Evolutionary conservation across 2,329 filamentous ascomycete genomes (phyloP).

Genomic region (Trichoderma sp.): DNA sequence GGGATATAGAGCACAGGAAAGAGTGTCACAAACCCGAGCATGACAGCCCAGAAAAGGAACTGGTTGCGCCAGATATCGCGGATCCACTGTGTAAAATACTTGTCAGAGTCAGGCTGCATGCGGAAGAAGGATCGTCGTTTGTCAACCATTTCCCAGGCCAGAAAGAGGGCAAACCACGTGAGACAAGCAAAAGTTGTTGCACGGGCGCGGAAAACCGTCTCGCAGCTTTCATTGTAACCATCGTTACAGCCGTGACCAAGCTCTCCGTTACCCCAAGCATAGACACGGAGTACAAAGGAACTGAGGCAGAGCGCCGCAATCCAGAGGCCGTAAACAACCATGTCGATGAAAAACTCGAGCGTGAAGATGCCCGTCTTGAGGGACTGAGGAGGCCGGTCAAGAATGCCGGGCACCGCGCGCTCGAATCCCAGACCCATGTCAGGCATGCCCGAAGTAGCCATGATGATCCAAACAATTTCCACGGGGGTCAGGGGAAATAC

Average conservation of each 20-base stretch:
- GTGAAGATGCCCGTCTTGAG: background rate
- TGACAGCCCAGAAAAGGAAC: constrained; percentile 63
- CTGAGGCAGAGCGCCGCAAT: background rate
- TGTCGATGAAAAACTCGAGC: background rate
- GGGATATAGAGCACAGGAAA: background rate
- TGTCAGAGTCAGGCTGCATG: constrained; percentile 54
- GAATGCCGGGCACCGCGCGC: background rate
- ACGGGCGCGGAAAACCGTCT: background rate
- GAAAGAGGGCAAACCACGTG: background rate
- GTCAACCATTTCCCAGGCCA: background rate
- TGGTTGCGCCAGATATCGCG: constrained; percentile 65
- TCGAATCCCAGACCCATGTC: background rate
- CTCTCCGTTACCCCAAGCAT: background rate
- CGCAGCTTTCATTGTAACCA: background rate
- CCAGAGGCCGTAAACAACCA: background rate
- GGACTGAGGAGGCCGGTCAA: background rate
- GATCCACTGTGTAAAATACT: constrained; percentile 64
- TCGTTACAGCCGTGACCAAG: background rate
- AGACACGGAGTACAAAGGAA: background rate
- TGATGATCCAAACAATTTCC: background rate
- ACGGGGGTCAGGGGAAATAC: background rate
- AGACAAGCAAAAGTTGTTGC: background rate
- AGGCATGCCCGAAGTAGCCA: background rate
- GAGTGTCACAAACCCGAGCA: constrained; percentile 39
- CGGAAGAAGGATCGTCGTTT: constrained; percentile 56